Conservation (phyloP, 2,329 filamentous ascomycete genomes). For the Pezicula radicicola region DNA sequence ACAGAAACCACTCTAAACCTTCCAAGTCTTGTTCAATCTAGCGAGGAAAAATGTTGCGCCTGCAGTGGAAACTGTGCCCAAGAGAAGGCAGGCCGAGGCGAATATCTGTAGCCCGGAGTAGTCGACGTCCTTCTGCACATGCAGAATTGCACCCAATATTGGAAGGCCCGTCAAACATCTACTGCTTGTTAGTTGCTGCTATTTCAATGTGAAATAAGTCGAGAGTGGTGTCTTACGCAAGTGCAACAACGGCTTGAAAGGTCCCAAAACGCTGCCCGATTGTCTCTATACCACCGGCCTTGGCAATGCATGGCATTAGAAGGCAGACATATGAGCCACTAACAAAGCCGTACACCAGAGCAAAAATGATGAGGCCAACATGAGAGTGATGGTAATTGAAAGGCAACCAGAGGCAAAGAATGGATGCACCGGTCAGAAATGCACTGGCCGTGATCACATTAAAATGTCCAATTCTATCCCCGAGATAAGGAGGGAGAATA, state of each 20-base stretch:
- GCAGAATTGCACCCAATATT: slow-evolving; percentile 61
- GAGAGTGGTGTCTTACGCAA: slow-evolving; percentile 52
- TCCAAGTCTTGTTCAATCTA: no score
- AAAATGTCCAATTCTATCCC: slow-evolving; percentile 24
- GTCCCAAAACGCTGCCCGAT: slow-evolving; percentile 32
- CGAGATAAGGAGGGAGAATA: slow-evolving; percentile 21
- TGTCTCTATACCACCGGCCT: slow-evolving; percentile 35
- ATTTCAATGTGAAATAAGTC: not conserved
- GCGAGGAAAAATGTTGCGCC: no score
- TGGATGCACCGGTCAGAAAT: slow-evolving; percentile 28
- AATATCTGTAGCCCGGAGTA: slow-evolving; percentile 54
- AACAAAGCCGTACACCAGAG: slow-evolving; percentile 64
- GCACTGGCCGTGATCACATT: slow-evolving; percentile 18
- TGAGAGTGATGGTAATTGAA: slow-evolving; percentile 43
- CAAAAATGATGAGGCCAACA: slow-evolving; percentile 58
- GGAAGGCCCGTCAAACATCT: slow-evolving; percentile 61
- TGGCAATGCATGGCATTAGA: slow-evolving; percentile 59
- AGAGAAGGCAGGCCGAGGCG: slow-evolving; percentile 23
- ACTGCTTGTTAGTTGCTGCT: slow-evolving; percentile 45
- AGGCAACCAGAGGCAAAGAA: slow-evolving; percentile 49
- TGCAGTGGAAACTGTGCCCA: no score
- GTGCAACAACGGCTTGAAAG: slow-evolving; percentile 28
- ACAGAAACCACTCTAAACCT: no score
- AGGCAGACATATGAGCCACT: slow-evolving; percentile 64
- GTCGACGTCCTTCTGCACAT: slow-evolving; percentile 39